Evolutionary conservation across 1,139 yeast genomes (phyloP), one percentile per base, ranked within the genome.

Genomic region (Pichia sorboxylosa): DNA sequence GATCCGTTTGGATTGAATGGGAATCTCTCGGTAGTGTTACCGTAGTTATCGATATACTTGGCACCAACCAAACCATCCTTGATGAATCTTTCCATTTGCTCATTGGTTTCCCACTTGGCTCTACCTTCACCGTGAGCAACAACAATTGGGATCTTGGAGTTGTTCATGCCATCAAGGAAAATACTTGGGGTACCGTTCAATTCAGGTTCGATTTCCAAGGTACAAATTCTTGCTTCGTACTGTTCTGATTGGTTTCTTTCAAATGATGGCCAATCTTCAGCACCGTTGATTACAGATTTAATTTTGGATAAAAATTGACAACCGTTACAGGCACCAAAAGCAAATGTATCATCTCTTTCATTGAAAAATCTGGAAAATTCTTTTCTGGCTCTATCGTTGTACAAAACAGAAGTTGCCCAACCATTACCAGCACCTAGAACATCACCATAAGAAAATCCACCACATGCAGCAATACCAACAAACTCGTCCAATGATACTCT

Each of bases 91-190:
- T 61, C 48, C 41, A 66, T 60, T 41, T 62, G 56, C 33, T 64
- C 63, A 19, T 61, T 65, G 13, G 57, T 45, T 36, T 58, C 61
- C 55, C 87, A 92, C 30, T 66, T 60, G 15, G 96, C 97, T 47
- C 85, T 74, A 49, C 99, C 99, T 63, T 92, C 99, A 48, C 98
- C 98, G 52, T 92, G 99, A 5, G 99, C 98, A 44, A 90, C 98
- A 18, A 92, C 96, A 58, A 90, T 84, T 35, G 98, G 98, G 49
- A 92, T 59, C 49, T 76, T 73, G 11, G 97, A 83, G 8, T 95
- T 94, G 52, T 76, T 72, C 98, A 92, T 87, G 35, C 81, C 87
- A 38, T 78, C 68, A 47, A 87, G 71, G 69, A 92, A 90, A 38
- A 90, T 74, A 28, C 81, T 71, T 42, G 73, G 70, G n/a, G 33